phyloP scores from a whole-genome alignment of 345 rosid species.

The Leavenworthia alabamica region DNA sequence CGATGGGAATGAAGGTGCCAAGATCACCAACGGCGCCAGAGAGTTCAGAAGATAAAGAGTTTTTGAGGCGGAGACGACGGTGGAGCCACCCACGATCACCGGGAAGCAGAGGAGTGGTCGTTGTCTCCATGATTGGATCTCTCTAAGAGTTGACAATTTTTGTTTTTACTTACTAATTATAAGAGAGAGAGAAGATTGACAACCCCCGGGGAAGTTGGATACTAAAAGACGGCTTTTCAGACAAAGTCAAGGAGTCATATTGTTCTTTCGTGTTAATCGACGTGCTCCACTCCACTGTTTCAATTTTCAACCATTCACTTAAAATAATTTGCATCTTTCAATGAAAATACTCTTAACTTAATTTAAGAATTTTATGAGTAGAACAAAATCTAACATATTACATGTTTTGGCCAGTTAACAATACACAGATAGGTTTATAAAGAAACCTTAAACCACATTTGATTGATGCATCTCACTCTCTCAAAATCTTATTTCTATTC shows the following conservation, averaged over 20 bases:
- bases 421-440: too few relatives aligned
- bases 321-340: not conserved
- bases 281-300: not conserved
- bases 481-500: too few relatives aligned
- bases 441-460: too few relatives aligned
- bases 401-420: not conserved
- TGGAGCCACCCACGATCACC: conserved; percentile 33
- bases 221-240: conserved; percentile 29
- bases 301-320: not conserved
- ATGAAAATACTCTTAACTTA: not conserved
- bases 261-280: not conserved
- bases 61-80: conserved; percentile 39
- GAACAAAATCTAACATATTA: not conserved
- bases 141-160: not conserved
- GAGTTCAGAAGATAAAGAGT: conserved; percentile 47
- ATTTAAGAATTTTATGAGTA: not conserved
- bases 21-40: conserved; percentile 87
- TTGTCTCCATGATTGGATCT: conserved; percentile 28
- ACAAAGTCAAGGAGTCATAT: not conserved
- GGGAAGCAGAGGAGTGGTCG: conserved; percentile 33
- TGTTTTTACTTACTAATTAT: not conserved
- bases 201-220: conserved; percentile 17
- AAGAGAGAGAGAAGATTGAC: not conserved
- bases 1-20: conserved; percentile 77
- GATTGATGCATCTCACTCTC: too few relatives aligned